Evolutionary conservation across 2,329 filamentous ascomycete species (phyloP), one percentile per base, ranked within the genome.

Genomic region (Diaporthe sp.): DNA sequence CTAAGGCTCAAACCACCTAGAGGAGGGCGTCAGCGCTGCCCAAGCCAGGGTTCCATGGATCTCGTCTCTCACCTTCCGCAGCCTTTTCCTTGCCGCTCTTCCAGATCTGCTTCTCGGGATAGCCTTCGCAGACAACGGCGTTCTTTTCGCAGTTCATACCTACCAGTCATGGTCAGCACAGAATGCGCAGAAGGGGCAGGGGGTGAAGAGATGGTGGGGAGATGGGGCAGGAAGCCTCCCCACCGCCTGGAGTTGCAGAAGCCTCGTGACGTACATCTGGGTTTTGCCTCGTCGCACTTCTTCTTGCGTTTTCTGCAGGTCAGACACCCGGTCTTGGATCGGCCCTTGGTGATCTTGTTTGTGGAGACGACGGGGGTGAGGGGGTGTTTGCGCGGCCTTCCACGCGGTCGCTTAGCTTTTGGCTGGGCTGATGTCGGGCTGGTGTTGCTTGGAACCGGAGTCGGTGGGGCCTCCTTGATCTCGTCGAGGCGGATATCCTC

Each of bases 61-160:
- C 40, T 75, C 61, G 58, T 33, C 22, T n/a, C 84, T 78, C 85
- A 91, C 90, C 90, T 85, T 95, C 92, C 85, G 93, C 92, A 45
- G 91, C 89, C 80, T 89, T 93, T 82, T 96, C 93, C 81, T 91
- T 95, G 38, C 95, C 95, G 80, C 94, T 96, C 82, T 92, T 95
- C 95, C 95, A 98, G 70, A 95, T 90, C 74, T 94, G 93, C 82
- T 95, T 95, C 76, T 95, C 93, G 68, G 94, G 94, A 81, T 97
- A 98, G 17, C 95, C 95, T 84, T 97, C 95, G 81, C 95, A 98
- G 17, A 96, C 91, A 17, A 97, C 94, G 12, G 95, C 95, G 82
- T 97, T 98, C 87, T 97, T 98, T 84, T 97, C 93, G 81, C 95
- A 98, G 80, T 97, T 97, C 83, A 95, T 88, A 79, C 94, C 93